Conservation (phyloP, 1,284 basidiomycete genomes). For the Lentinula novae-zelandiae region DNA sequence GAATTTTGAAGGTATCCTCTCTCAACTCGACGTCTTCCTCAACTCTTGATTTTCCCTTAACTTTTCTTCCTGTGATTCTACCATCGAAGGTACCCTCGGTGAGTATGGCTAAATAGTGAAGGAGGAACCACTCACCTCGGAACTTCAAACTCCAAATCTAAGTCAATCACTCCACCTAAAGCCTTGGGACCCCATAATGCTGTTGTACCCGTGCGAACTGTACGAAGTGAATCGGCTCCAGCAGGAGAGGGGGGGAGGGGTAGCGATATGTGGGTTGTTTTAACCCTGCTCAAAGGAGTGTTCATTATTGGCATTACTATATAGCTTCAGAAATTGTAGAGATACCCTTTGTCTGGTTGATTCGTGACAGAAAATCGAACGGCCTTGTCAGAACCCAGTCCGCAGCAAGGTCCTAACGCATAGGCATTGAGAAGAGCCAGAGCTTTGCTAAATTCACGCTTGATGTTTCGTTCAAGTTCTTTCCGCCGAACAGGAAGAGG, state of each 20-base stretch:
- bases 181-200: slow-evolving; percentile 86
- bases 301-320: neutral
- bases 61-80: neutral
- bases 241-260: slow-evolving; percentile 8
- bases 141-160: slow-evolving; percentile 74
- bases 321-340: neutral
- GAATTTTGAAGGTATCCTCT: slow-evolving; percentile 11
- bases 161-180: slow-evolving; percentile 70
- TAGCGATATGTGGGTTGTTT: slow-evolving; percentile 10
- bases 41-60: slow-evolving; percentile 13
- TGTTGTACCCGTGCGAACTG: slow-evolving; percentile 36
- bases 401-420: slow-evolving; percentile 75
- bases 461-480: slow-evolving; percentile 87
- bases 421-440: slow-evolving; percentile 84
- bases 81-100: neutral
- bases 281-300: neutral
- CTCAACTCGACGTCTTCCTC: slow-evolving; percentile 22
- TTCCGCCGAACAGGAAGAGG: slow-evolving; percentile 89
- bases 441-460: slow-evolving; percentile 89
- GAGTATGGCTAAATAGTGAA: neutral
- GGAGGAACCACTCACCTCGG: slow-evolving; percentile 40
- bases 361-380: slow-evolving; percentile 80
- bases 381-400: slow-evolving; percentile 20
- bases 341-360: slow-evolving; percentile 70
- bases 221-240: slow-evolving; percentile 7